Conservation (phyloP, 2,329 filamentous ascomycete species). For the Colletotrichum lini region DNA sequence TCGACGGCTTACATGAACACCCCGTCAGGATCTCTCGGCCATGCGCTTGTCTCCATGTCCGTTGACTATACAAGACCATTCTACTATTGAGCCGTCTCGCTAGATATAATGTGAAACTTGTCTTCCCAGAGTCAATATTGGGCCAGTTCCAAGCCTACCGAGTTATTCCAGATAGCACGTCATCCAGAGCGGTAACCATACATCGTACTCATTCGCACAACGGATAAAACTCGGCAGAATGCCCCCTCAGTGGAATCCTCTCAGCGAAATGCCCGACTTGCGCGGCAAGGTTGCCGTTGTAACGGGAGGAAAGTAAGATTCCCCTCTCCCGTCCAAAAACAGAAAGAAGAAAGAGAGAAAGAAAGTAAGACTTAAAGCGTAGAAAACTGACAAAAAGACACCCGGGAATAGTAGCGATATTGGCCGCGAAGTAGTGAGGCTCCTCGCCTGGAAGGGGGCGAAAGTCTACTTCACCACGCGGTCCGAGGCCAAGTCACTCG, state of each 20-base stretch:
- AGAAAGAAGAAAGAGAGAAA: too few relatives aligned
- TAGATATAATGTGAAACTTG: not conserved
- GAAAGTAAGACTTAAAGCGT: too few relatives aligned
- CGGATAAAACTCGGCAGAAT: not conserved
- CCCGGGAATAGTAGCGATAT: conserved; percentile 43
- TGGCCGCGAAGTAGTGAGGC: conserved; percentile 45
- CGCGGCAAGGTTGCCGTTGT: conserved; percentile 46
- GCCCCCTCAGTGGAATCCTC: conserved; percentile 1
- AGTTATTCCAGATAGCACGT: not conserved
- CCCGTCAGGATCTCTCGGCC: not conserved
- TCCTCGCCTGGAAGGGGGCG: conserved; percentile 45
- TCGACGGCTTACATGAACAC: not conserved
- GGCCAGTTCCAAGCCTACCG: not conserved
- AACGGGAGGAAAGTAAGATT: conserved; percentile 47
- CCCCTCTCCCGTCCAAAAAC: too few relatives aligned
- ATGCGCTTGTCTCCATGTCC: not conserved
- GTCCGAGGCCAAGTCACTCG: conserved; percentile 42
- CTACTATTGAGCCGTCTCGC: not conserved
- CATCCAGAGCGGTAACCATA: not conserved
- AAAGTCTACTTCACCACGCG: conserved; percentile 47
- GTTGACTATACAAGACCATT: not conserved
- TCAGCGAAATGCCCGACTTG: conserved; percentile 40
- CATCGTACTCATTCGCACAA: not conserved
- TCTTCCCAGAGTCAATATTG: not conserved
- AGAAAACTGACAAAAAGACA: not conserved